phyloP scores from a whole-genome alignment of 2,329 filamentous ascomycete genomes.

The Diplodia seriata region DNA sequence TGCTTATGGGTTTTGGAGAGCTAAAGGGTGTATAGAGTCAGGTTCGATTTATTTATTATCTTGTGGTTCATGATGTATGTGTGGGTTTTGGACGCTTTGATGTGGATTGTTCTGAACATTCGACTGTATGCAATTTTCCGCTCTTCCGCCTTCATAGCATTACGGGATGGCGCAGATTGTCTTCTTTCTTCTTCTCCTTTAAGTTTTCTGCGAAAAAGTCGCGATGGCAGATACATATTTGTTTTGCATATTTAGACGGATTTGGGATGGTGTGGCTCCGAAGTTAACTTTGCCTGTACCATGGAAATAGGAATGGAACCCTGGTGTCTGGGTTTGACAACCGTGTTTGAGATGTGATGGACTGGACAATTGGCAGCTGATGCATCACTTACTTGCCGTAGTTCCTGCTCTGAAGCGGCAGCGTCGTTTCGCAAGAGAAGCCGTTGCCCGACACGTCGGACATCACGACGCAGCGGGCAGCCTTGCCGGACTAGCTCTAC shows the following conservation, averaged over 20 bases:
- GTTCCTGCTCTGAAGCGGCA: too few relatives aligned
- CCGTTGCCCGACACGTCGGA: too few relatives aligned
- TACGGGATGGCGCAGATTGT: background rate
- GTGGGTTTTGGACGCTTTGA: background rate
- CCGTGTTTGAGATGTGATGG: background rate
- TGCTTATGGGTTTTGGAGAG: background rate
- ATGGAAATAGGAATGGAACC: background rate
- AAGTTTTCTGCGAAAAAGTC: background rate
- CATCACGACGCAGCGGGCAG: too few relatives aligned
- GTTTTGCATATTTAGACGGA: background rate
- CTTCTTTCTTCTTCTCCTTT: background rate
- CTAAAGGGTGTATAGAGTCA: background rate
- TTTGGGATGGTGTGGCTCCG: background rate
- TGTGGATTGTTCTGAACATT: background rate
- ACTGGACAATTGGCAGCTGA: too few relatives aligned
- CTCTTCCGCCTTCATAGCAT: background rate
- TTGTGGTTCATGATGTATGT: background rate
- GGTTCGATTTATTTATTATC: background rate
- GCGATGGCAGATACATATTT: background rate
- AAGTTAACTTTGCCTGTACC: background rate
- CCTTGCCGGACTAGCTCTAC: too few relatives aligned
- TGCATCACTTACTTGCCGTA: too few relatives aligned
- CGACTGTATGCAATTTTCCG: background rate
- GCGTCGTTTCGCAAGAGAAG: too few relatives aligned
- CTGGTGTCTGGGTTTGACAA: background rate